Evolutionary conservation across 139 green algal genomes (phyloP).

Genomic region (Volvox africanus): DNA sequence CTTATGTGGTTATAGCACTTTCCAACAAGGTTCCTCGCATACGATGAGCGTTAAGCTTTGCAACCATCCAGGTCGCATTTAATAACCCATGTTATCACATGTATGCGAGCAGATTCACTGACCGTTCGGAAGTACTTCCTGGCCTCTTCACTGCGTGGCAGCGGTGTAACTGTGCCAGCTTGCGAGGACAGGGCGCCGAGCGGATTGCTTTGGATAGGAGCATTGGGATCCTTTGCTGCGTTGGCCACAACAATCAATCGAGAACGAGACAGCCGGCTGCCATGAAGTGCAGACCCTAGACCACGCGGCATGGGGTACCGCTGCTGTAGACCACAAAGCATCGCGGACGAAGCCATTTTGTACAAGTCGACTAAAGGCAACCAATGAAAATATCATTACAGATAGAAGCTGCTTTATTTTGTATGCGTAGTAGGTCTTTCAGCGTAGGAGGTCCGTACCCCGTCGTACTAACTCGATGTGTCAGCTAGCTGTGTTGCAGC

Average conservation of each 20-base stretch:
- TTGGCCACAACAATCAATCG: neutral
- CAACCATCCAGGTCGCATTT: neutral
- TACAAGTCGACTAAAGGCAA: neutral
- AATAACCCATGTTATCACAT: neutral
- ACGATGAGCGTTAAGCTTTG: neutral
- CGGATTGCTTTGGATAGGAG: slow-evolving; percentile 46
- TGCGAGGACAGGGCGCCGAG: slow-evolving; percentile 38
- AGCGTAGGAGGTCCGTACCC: neutral
- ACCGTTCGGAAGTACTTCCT: slow-evolving; percentile 53
- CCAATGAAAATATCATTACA: neutral
- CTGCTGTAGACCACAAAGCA: neutral
- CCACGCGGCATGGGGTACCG: neutral
- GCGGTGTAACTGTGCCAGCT: neutral
- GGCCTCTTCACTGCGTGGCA: slow-evolving; percentile 23
- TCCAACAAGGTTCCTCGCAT: neutral
- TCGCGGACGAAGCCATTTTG: neutral
- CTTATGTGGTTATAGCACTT: neutral
- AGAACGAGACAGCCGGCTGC: neutral
- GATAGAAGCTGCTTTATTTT: neutral
- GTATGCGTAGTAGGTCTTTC: slow-evolving; percentile 1
- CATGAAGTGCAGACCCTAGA: neutral
- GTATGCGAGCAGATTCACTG: neutral
- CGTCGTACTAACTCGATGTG: neutral
- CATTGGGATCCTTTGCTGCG: slow-evolving; percentile 37
- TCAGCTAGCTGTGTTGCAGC: neutral